These are phyloP conservation scores for Ephemerocybe angulata DNA, from an alignment of 768 basidiomycete species.

Conservation along the genomic window DNA sequence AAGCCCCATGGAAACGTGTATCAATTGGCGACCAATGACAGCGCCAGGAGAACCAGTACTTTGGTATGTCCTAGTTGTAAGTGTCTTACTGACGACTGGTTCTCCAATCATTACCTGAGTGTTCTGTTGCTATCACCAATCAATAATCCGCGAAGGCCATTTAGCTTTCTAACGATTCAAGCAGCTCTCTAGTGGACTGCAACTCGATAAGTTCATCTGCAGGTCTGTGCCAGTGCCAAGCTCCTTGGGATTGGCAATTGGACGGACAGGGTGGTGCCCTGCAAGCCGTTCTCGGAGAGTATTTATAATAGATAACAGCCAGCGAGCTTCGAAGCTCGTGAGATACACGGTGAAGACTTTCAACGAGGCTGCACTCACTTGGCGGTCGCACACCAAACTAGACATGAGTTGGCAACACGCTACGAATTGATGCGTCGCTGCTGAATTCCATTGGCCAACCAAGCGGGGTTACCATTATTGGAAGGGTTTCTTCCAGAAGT, in stretches of 20 bases:
- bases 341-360: too few species aligned
- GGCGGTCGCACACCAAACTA: background rate
- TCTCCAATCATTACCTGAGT: background rate
- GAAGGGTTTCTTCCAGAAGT: constrained; percentile 2
- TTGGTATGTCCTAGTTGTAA: constrained; percentile 9
- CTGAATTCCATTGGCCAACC: background rate
- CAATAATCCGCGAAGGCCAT: too few species aligned
- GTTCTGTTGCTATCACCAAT: too few species aligned
- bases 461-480: background rate
- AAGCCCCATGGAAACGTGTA: constrained; percentile 35
- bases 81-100: background rate
- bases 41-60: constrained; percentile 5
- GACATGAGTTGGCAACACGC: background rate
- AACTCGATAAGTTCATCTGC: too few species aligned
- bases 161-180: too few species aligned
- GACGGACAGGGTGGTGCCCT: too few species aligned
- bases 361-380: background rate
- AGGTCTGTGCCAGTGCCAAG: too few species aligned
- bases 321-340: too few species aligned
- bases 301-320: too few species aligned
- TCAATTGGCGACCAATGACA: constrained; percentile 14
- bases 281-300: too few species aligned
- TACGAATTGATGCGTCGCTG: background rate
- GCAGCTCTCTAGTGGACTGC: too few species aligned
- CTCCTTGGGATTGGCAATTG: too few species aligned